These are phyloP conservation scores for Scytalidium sp. DNA, from an alignment of 2,329 filamentous ascomycete genomes.

Conservation along the genomic window DNA sequence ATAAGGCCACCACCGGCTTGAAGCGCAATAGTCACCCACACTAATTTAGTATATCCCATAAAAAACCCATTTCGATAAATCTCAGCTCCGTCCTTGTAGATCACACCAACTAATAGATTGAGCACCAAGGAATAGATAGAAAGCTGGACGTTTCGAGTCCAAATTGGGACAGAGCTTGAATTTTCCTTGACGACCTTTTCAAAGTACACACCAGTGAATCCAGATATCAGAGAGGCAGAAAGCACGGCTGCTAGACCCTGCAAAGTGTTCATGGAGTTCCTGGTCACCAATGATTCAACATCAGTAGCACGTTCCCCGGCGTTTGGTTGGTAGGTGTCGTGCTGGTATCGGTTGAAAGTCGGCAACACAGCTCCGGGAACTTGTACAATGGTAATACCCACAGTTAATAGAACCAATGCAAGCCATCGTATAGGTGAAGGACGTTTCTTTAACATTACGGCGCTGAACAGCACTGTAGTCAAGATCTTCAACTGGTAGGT, in stretches of 20 bases:
- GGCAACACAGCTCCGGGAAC: slow-evolving; percentile 56
- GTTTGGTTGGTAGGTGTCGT: neutral
- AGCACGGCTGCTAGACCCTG: slow-evolving; percentile 74
- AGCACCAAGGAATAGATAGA: slow-evolving; percentile 88
- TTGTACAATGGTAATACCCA: slow-evolving; percentile 79
- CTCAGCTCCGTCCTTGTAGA: slow-evolving; percentile 77
- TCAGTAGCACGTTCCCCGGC: slow-evolving; percentile 39
- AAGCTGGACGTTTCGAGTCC: slow-evolving; percentile 88
- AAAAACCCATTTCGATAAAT: slow-evolving; percentile 87
- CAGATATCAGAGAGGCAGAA: slow-evolving; percentile 72
- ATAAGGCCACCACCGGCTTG: slow-evolving; percentile 80
- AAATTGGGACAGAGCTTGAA: slow-evolving; percentile 67
- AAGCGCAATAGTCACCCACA: slow-evolving; percentile 76
- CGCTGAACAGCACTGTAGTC: slow-evolving; percentile 78
- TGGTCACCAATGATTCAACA: neutral
- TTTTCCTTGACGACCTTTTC: slow-evolving; percentile 87
- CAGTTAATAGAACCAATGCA: slow-evolving; percentile 69
- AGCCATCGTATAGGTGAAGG: slow-evolving; percentile 72
- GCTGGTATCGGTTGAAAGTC: neutral
- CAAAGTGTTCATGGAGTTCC: slow-evolving; percentile 63
- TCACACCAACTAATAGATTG: slow-evolving; percentile 75
- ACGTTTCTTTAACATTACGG: slow-evolving; percentile 66
- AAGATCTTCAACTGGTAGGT: slow-evolving; percentile 90
- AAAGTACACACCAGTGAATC: slow-evolving; percentile 77
- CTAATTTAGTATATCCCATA: slow-evolving; percentile 83